Evolutionary conservation across 805 yeast genomes (phyloP).

Genomic region (Zygosaccharomyces rouxii): DNA sequence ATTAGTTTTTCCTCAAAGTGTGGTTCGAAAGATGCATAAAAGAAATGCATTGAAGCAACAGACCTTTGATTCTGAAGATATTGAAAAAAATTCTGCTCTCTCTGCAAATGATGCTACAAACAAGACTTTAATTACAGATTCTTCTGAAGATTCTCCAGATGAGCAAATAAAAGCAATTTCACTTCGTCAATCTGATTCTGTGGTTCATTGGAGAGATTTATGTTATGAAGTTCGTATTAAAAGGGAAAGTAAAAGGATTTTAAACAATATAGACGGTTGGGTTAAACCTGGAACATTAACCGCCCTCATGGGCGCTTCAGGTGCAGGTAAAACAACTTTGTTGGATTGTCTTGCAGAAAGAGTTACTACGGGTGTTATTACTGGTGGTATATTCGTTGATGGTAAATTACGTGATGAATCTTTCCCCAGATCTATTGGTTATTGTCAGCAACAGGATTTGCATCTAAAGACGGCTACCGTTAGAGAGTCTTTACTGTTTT

Average conservation of each 20-base stretch:
- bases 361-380: constrained; percentile 64
- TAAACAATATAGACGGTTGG: constrained; percentile 72
- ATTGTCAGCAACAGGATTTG: constrained; percentile 74
- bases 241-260: constrained; percentile 53
- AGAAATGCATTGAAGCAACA: constrained; percentile 27
- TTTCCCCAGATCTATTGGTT: constrained; percentile 61
- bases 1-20: constrained; percentile 50
- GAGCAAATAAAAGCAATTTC: constrained; percentile 27
- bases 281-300: constrained; percentile 79
- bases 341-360: constrained; percentile 68
- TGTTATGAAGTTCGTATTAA: constrained; percentile 66
- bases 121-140: constrained; percentile 24
- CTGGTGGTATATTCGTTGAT: constrained; percentile 64
- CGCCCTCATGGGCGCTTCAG: constrained; percentile 73
- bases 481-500: constrained; percentile 63
- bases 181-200: constrained; percentile 39
- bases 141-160: constrained; percentile 14
- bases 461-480: constrained; percentile 64
- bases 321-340: constrained; percentile 77
- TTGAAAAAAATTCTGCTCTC: constrained; percentile 23
- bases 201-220: constrained; percentile 75
- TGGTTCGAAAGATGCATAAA: constrained; percentile 46
- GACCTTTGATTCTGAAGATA: constrained; percentile 26
- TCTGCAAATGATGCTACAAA: constrained; percentile 18
- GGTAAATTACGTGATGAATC: constrained; percentile 57